Conservation (phyloP, 1,284 basidiomycete genomes). For the Cutaneotrichosporon cyanovorans region DNA sequence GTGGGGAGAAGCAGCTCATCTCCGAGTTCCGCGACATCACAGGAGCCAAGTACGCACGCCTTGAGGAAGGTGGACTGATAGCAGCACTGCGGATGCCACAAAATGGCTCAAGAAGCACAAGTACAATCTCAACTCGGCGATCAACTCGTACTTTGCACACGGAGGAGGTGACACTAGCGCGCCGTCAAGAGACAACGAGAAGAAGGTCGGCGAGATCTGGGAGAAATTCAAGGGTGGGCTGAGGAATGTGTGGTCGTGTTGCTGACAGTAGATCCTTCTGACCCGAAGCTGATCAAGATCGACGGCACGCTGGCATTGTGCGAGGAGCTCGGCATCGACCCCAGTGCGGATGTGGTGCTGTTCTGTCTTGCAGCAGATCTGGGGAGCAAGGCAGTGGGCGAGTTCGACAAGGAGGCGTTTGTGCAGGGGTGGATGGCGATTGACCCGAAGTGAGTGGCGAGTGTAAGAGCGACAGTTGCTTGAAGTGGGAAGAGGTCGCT, state of each 20-base stretch:
- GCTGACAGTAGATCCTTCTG: constrained; percentile 26
- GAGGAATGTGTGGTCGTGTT: neutral
- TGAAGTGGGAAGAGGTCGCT: no score
- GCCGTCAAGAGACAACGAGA: constrained; percentile 19
- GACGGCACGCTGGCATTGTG: constrained; percentile 44
- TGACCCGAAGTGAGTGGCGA: constrained; percentile 28
- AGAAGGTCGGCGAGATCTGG: constrained; percentile 45
- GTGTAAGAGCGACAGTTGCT: no score
- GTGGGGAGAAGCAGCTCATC: constrained; percentile 18
- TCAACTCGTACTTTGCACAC: constrained; percentile 35
- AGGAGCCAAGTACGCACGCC: constrained; percentile 31
- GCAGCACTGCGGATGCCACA: constrained; percentile 32
- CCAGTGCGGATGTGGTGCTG: constrained; percentile 41
- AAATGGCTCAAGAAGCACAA: constrained; percentile 43
- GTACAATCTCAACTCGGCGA: constrained; percentile 30
- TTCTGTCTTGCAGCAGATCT: constrained; percentile 46
- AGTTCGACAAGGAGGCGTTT: constrained; percentile 70
- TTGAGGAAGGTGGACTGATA: neutral
- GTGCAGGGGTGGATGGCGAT: constrained; percentile 66
- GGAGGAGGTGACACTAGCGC: neutral
- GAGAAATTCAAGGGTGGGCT: constrained; percentile 42
- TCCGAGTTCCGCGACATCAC: constrained; percentile 37
- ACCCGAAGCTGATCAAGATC: constrained; percentile 44
- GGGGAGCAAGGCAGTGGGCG: constrained; percentile 53
- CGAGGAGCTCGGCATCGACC: constrained; percentile 42